Evolutionary conservation across 2,329 filamentous ascomycete species (phyloP), one percentile per base, ranked within the genome.

Genomic region (Zasmidium cellare): DNA sequence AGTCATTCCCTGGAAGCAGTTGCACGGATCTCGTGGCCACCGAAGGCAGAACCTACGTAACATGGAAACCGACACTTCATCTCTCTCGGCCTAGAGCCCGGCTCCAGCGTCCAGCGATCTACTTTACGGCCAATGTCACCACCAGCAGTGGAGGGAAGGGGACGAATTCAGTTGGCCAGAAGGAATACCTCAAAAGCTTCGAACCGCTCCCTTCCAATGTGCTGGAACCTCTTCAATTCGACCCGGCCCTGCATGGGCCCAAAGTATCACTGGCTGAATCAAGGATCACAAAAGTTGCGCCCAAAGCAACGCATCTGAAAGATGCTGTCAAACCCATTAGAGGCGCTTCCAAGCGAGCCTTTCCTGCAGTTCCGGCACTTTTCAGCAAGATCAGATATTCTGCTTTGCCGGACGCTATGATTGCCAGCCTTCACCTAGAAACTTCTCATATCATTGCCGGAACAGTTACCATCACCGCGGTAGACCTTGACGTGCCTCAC

Each of bases 371-470:
- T 53, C 88, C 90, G 9, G 84, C 87, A 2, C 78, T 91, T 11
- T 89, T 91, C 70, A 87, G 88, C 50, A 83, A 89, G 45, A 84
- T 92, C 56, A 82, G 88, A 49, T 91, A 91, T 71, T 86, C 88
- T 3, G 82, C 86, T 59, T 81, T 88, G 9, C 84, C 68, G 5
- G 63, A 67, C 46, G 56, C 58, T 1, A 58, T 65, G 11, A 56
- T 71, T 22, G 69, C 67, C 3, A 70, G 65, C 55, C 59, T 72
- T 11, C 66, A 71, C 51, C 48, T 72, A 12, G 69, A 72, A 31
- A 63, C 65, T 14, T 68, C 67, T 1, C 67, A 61, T 9, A 46
- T 66, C 7, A 61, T 71, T 46, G 58, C 65, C 20, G 68, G 67
- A 1, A 59, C 55, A 66, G 79, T 89, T n/a, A 75, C 77, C 12